Evolutionary conservation across 2,329 filamentous ascomycete genomes (phyloP).

Genomic region (Pseudogymnoascus sp.): DNA sequence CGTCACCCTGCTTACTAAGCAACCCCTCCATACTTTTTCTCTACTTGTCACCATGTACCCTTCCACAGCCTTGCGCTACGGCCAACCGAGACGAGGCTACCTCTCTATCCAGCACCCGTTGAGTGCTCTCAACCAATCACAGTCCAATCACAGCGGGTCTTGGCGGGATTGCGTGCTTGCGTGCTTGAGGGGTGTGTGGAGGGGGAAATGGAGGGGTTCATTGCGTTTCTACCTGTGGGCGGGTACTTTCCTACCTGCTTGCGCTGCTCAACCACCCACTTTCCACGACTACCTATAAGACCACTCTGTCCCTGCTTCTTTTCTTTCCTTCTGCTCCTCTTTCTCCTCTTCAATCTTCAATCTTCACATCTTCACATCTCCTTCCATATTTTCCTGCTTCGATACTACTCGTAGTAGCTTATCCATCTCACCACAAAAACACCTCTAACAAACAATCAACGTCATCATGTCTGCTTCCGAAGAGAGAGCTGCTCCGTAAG

Average conservation of each 20-base stretch:
- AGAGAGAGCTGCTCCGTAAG: slow-evolving; percentile 12
- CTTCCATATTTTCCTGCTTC: not conserved
- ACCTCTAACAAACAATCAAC: not conserved
- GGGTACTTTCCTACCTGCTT: not conserved
- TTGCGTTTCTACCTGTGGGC: not conserved
- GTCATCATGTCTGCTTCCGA: slow-evolving; percentile 11
- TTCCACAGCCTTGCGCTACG: not conserved
- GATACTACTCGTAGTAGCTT: not conserved
- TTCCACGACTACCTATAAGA: not conserved
- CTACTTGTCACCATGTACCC: not conserved
- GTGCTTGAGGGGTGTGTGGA: slow-evolving; percentile 1
- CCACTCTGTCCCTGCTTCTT: not conserved
- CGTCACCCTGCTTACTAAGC: not conserved
- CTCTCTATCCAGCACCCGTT: too few relatives aligned
- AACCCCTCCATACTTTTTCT: not conserved
- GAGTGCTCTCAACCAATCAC: too few relatives aligned
- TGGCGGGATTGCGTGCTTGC: slow-evolving; percentile 9
- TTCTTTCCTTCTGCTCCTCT: not conserved
- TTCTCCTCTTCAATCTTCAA: not conserved
- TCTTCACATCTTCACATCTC: not conserved
- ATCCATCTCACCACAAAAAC: not conserved
- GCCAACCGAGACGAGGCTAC: slow-evolving; percentile 5
- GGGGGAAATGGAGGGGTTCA: not conserved
- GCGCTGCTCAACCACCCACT: not conserved
- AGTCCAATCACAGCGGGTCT: not conserved